Percentiles rank a stretch among this genome's conserved stretches.
Conservation (phyloP, 225 moss, liverwort and hornwort species). For the Pseudoscleropodium purum region DNA sequence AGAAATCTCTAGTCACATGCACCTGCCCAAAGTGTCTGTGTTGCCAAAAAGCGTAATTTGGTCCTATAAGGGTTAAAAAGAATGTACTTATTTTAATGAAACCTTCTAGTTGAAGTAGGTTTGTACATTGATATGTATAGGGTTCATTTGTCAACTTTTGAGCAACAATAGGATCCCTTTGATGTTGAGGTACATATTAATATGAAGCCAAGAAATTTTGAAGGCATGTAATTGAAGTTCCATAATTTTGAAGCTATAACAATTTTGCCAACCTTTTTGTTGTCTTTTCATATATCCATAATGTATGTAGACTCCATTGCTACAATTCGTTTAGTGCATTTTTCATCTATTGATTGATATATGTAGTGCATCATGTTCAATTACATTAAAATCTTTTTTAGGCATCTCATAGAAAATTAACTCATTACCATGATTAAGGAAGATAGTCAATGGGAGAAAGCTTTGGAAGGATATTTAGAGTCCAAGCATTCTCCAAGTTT, state of each 20-base stretch:
- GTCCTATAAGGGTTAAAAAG: too few relatives aligned
- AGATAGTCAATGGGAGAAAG: not conserved
- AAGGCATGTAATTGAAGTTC: not conserved
- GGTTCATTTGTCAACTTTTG: not conserved
- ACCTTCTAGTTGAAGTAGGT: not conserved
- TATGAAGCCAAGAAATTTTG: not conserved
- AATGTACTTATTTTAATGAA: too few relatives aligned
- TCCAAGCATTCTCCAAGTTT: not conserved
- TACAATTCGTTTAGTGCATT: not conserved
- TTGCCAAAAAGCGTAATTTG: too few relatives aligned
- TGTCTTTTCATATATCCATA: not conserved
- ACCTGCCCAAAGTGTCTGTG: too few relatives aligned
- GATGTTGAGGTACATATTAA: not conserved
- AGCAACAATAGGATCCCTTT: not conserved
- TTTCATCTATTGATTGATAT: not conserved
- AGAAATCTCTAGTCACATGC: too few relatives aligned
- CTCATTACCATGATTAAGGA: not conserved
- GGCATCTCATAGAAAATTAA: fast-evolving
- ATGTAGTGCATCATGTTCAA: not conserved
- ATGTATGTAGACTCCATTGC: not conserved
- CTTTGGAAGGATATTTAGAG: not conserved
- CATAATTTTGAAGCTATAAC: not conserved
- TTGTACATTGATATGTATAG: not conserved
- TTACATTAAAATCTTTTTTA: not conserved
- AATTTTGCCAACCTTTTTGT: not conserved